Evolutionary conservation across 768 basidiomycete genomes (phyloP).

Genomic region (Collybiopsis confluens): DNA sequence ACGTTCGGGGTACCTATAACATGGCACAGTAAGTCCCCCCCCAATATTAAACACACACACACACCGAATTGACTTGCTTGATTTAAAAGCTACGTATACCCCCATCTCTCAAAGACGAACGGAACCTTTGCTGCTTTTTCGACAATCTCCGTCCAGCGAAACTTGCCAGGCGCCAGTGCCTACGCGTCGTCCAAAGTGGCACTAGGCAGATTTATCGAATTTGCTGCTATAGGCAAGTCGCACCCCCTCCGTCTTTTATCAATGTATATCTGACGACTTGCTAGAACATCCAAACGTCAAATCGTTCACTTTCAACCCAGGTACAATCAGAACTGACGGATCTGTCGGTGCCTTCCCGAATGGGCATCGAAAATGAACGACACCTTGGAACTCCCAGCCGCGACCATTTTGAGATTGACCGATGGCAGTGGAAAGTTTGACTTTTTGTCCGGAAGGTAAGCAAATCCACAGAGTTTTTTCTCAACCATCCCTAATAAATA

Average conservation of each 20-base stretch:
- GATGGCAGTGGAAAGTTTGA: slow-evolving; percentile 15
- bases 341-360: slow-evolving; percentile 6
- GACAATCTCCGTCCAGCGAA: slow-evolving; percentile 9
- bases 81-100: slow-evolving; percentile 9
- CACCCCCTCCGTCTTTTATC: too few species aligned
- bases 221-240: slow-evolving; percentile 4
- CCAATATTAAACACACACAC: too few species aligned
- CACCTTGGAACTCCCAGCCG: slow-evolving; percentile 15
- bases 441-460: slow-evolving; percentile 17
- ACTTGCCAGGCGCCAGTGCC: slow-evolving; percentile 11
- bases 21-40: slow-evolving; percentile 15
- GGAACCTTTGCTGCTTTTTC: slow-evolving; percentile 12
- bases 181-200: slow-evolving; percentile 12
- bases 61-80: too few species aligned
- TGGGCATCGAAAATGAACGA: slow-evolving; percentile 10
- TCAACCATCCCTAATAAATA: neutral
- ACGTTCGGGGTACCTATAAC: slow-evolving; percentile 18
- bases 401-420: slow-evolving; percentile 15
- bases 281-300: slow-evolving; percentile 10
- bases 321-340: slow-evolving; percentile 9
- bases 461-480: neutral
- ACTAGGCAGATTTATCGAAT: slow-evolving; percentile 9
- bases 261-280: too few species aligned
- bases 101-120: slow-evolving; percentile 10
- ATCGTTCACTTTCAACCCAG: slow-evolving; percentile 13